phyloP scores from a whole-genome alignment of 108 stramenopile genomes.

The Parietichytrium sp. region DNA sequence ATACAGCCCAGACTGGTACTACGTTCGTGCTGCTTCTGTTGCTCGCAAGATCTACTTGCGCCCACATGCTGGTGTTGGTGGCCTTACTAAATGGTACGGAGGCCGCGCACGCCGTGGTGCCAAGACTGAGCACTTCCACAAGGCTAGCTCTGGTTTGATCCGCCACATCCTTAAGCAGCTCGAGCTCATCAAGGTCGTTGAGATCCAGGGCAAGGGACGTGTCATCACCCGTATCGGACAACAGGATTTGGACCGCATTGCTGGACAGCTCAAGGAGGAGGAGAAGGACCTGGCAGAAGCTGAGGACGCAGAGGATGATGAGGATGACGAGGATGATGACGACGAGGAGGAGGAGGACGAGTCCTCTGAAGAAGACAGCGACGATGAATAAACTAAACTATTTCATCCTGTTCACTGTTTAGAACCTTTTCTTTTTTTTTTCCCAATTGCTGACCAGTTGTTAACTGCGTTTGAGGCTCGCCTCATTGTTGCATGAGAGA shows the following conservation, averaged over 20 bases:
- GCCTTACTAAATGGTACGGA: constrained; percentile 92
- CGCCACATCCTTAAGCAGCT: constrained; percentile 87
- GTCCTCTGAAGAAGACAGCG: background rate
- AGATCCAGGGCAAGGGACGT: constrained; percentile 69
- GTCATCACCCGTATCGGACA: constrained; percentile 89
- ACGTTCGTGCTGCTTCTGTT: constrained; percentile 96
- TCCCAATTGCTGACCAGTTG: too few species aligned
- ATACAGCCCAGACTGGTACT: constrained; percentile 98
- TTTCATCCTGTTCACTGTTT: too few species aligned
- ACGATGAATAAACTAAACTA: too few species aligned
- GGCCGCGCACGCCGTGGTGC: constrained; percentile 83
- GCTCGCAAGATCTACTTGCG: constrained; percentile 96
- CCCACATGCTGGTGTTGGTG: constrained; percentile 92
- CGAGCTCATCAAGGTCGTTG: constrained; percentile 89
- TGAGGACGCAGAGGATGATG: constrained; percentile 9
- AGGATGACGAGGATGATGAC: constrained; percentile 26
- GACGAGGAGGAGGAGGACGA: background rate
- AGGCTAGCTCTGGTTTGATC: constrained; percentile 87
- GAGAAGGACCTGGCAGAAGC: constrained; percentile 63
- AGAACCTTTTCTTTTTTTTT: too few species aligned
- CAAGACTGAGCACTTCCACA: constrained; percentile 86
- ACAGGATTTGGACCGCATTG: constrained; percentile 98
- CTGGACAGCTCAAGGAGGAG: constrained; percentile 77
- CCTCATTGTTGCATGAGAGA: too few species aligned
- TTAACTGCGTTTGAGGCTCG: too few species aligned